Percentiles rank a stretch among this genome's conserved stretches.
phyloP scores from a whole-genome alignment of 495 filamentous ascomycete species.

The Wilcoxina mikolae region DNA sequence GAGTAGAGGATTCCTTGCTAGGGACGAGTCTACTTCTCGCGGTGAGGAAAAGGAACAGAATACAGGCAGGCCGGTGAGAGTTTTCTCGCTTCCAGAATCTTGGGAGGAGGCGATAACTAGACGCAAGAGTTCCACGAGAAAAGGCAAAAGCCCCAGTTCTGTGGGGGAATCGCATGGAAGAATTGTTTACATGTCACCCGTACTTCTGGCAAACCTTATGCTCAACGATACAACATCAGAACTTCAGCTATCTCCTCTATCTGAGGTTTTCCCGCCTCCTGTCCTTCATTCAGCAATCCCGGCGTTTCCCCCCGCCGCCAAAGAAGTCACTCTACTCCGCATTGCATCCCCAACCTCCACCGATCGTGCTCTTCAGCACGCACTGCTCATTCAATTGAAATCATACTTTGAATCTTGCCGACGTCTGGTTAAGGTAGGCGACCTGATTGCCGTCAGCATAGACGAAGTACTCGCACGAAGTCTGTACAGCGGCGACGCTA shows the following conservation, averaged over 20 bases:
- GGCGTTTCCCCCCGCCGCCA: conserved; percentile 66
- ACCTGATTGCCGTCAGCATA: conserved; percentile 72
- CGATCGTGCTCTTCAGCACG: conserved; percentile 67
- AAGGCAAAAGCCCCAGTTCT: conserved; percentile 33
- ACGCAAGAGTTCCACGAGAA: conserved; percentile 31
- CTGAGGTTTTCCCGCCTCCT: conserved; percentile 32
- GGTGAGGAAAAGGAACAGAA: conserved; percentile 24
- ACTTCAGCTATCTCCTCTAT: conserved; percentile 52
- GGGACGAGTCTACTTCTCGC: neutral
- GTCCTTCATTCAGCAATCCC: conserved; percentile 35
- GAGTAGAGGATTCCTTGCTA: neutral
- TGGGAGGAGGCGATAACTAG: conserved; percentile 23
- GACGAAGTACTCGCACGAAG: conserved; percentile 67
- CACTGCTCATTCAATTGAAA: conserved; percentile 69
- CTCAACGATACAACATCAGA: conserved; percentile 12
- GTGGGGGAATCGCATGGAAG: conserved; percentile 40
- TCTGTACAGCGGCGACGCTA: conserved; percentile 43
- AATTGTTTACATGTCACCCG: conserved; percentile 64
- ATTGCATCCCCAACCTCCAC: conserved; percentile 76
- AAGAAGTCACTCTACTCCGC: conserved; percentile 81
- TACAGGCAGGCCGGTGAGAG: conserved; percentile 58
- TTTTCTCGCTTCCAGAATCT: conserved; percentile 72
- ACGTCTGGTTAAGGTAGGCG: conserved; percentile 66
- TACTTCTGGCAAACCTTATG: conserved; percentile 65
- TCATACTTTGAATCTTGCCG: conserved; percentile 66